Evolutionary conservation across 2,329 filamentous ascomycete genomes (phyloP), one percentile per base, ranked within the genome.

Genomic region (Fusarium cyanostomum): DNA sequence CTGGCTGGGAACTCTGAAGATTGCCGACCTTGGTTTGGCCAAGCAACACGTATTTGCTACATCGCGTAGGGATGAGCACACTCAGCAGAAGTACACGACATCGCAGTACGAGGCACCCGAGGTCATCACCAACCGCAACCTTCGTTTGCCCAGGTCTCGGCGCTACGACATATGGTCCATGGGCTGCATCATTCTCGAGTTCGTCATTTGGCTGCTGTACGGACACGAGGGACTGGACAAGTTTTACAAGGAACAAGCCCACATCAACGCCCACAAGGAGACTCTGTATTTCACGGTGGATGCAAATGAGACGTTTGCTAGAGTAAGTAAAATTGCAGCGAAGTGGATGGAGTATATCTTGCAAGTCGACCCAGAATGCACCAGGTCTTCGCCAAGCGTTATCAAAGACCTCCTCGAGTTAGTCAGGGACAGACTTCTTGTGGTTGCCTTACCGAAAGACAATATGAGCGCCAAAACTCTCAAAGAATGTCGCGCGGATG

Each of bases 161-260:
- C 55, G 55, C 0, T 75, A 73, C 11, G 73, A 75, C 7, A 60
- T 69, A 5, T 76, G 73, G 74, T 73, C 72, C 0, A 62, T 75
- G 43, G 74, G 73, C 0, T 74, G 72, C 24, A 67, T 76, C 7
- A 62, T 65, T 0, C 52, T 76, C 1, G 73, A 75, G 44, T 70
- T 68, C 1, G 16, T 70, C 3, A 64, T 73, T 6, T 76, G 73
- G 73, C 33, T 75, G 0, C 49, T 74, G 0, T 68, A 68, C 7
- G 72, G 72, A 2, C 24, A 33, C 8, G 8, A 43, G 6, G 52
- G 42, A 3, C 18, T 68, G 2, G 37, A 38, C 1, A 42, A 11
- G 1, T 68, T 68, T 8, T 45, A 57, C 15, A 4, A 18, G 1
- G 43, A 56, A 5, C 9, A 7, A 13, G 35, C 35, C 1, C 10